Evolutionary conservation across 2,329 filamentous ascomycete genomes (phyloP).

Genomic region (Cryphonectria nitschkei): DNA sequence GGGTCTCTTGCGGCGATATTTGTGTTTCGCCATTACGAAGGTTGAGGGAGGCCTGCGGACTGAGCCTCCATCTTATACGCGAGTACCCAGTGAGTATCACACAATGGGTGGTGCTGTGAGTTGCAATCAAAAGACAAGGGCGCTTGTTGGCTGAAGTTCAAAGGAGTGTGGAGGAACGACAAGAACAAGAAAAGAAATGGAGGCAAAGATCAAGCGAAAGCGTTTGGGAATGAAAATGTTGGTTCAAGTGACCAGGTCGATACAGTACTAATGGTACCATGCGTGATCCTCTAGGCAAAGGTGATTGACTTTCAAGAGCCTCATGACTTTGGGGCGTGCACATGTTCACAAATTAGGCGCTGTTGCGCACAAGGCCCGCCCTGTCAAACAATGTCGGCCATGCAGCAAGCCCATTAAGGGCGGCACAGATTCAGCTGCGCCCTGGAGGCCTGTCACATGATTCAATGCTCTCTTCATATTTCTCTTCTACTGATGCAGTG

Average conservation of each 20-base stretch:
- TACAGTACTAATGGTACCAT: neutral
- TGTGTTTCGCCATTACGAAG: neutral
- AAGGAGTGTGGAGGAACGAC: neutral
- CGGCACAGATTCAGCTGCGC: neutral
- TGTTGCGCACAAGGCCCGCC: neutral
- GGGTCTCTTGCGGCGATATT: neutral
- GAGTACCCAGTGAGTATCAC: neutral
- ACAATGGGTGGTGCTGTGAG: neutral
- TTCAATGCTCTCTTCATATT: neutral
- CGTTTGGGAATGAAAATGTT: neutral
- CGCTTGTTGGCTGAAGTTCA: neutral
- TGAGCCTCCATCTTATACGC: neutral
- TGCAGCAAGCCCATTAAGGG: neutral
- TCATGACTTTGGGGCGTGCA: slow-evolving; percentile 1
- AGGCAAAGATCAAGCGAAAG: neutral
- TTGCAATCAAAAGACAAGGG: neutral
- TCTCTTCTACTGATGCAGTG: neutral
- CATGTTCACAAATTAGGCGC: slow-evolving; percentile 2
- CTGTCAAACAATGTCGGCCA: neutral
- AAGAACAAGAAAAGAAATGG: neutral
- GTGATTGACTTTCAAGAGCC: neutral
- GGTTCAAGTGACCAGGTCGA: neutral
- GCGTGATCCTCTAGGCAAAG: neutral
- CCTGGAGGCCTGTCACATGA: neutral
- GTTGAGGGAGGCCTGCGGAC: neutral